These are phyloP conservation scores for Penium margaritaceum DNA, from an alignment of 139 green algal genomes.

Conservation along the genomic window DNA sequence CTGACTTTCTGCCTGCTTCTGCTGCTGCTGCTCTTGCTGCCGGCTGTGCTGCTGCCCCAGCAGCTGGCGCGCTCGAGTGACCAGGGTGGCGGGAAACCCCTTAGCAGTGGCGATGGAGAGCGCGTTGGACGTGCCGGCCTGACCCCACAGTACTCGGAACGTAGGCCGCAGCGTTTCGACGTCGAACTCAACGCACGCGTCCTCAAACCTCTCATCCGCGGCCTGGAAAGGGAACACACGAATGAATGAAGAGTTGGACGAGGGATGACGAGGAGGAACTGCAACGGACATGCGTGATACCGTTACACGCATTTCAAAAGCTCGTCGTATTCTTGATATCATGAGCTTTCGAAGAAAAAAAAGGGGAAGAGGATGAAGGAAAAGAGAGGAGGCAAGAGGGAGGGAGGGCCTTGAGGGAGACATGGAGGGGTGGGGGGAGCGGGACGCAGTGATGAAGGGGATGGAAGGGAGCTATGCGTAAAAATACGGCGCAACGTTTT, in stretches of 20 bases:
- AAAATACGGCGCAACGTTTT: too few relatives aligned
- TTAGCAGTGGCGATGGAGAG: constrained; percentile 13
- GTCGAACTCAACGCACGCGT: constrained; percentile 53
- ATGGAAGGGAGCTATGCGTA: too few relatives aligned
- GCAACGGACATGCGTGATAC: too few relatives aligned
- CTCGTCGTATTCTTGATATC: too few relatives aligned
- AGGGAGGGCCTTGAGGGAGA: not conserved
- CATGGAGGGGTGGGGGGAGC: not conserved
- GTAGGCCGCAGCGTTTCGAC: constrained; percentile 40
- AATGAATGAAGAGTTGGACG: too few relatives aligned
- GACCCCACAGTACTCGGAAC: constrained; percentile 51
- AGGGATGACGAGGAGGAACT: too few relatives aligned
- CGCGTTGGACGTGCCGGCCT: constrained; percentile 28
- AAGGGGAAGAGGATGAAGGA: too few relatives aligned
- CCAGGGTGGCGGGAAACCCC: constrained; percentile 10
- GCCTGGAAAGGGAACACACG: too few relatives aligned
- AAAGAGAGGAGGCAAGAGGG: not conserved
- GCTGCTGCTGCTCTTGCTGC: not conserved
- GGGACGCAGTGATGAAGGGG: too few relatives aligned
- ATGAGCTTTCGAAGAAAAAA: too few relatives aligned
- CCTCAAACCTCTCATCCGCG: constrained; percentile 33
- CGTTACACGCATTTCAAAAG: too few relatives aligned
- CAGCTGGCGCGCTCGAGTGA: constrained; percentile 12
- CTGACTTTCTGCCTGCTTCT: not conserved
- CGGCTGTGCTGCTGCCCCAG: too few relatives aligned